phyloP scores from a whole-genome alignment of 192 early-diverging fungal species.

The Dissophora globulifera region DNA sequence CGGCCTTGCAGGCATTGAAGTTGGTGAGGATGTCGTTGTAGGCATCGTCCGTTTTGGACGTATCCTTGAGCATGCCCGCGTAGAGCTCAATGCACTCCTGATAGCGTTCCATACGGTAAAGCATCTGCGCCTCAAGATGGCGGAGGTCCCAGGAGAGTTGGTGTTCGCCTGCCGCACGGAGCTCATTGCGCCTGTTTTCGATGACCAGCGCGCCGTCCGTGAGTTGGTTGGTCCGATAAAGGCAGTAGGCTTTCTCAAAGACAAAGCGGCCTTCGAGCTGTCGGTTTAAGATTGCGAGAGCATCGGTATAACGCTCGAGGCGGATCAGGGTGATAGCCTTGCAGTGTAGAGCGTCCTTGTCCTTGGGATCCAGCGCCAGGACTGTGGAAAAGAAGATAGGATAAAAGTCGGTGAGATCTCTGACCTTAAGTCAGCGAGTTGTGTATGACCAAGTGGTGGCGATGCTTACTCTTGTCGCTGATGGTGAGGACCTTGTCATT shows the following conservation, averaged over 20 bases:
- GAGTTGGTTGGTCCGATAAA: slow-evolving; percentile 71
- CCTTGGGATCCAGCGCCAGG: slow-evolving; percentile 55
- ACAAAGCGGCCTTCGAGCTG: slow-evolving; percentile 53
- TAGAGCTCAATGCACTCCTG: slow-evolving; percentile 57
- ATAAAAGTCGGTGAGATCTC: no score
- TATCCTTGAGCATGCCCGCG: slow-evolving; percentile 54
- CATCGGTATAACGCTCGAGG: slow-evolving; percentile 65
- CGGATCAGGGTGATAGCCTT: slow-evolving; percentile 68
- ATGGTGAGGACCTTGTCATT: slow-evolving; percentile 62
- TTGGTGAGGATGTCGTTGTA: slow-evolving; percentile 65
- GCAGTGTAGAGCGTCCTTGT: slow-evolving; percentile 64
- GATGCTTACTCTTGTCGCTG: slow-evolving; percentile 67
- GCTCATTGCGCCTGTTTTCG: slow-evolving; percentile 34
- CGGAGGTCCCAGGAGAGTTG: slow-evolving; percentile 50
- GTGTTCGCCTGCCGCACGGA: slow-evolving; percentile 5
- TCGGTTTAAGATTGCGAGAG: slow-evolving; percentile 54
- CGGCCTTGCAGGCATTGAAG: slow-evolving; percentile 63
- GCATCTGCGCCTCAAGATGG: slow-evolving; percentile 76
- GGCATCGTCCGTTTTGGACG: slow-evolving; percentile 47
- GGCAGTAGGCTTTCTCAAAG: slow-evolving; percentile 72
- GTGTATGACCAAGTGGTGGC: no score
- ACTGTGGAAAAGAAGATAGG: slow-evolving; percentile 28
- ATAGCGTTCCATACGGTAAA: slow-evolving; percentile 70
- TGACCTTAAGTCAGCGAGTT: no score
- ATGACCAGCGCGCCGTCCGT: slow-evolving; percentile 57